Base-by-base conservation (phyloP, 106 monocot species). In the Acanthochlamys bracteata region DNA sequence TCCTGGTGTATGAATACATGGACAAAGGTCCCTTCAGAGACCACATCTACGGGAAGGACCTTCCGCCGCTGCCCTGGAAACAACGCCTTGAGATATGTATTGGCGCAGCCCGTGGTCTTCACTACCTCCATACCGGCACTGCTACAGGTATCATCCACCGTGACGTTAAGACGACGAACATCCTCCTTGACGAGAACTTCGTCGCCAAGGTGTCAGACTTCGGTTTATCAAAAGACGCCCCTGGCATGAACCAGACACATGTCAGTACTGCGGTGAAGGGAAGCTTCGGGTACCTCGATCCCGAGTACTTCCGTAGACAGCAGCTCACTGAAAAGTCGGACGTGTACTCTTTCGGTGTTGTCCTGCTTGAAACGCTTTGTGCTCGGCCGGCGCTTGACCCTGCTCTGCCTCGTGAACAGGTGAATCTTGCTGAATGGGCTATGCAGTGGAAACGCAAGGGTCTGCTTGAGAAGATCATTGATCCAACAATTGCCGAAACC, bases 381-480 rank as follows among this genome's bases (percentile, higher is more conserved):
- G 66, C 66, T 3, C 24, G 66, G 0, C 66, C 66, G 7, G 66
- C 66, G 26, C 66, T 66, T n/a, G 24, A 66, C 26, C 66, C 66
- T 0, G 52, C 66, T 24, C 66, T 66, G 0, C 42, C 62, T 0
- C 40, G 62, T 0, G 62, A 63, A 19, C 62, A 63, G 20, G 62
- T 63, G 62, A 63, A 63, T 40, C 41, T 63, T 9, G 62, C 62
- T 8, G 62, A 63, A 42, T 63, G 62, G 62, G 62, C 62, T 2
- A 63, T 63, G 62, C 39, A 63, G 62, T 41, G 33, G 60, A 76
- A 87, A 33, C 42, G 76, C 7, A 88, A 78, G 47, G 72, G 80
- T 6, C 47, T 71, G 72, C 27, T 88, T 11, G 83, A 83, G 42
- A 74, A 69, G 66, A 83, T 88, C 26, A 56, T 88, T 19, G 87